These are phyloP conservation scores for Pythium angustatum DNA, from an alignment of 352 stramenopile species.

Conservation along the genomic window DNA sequence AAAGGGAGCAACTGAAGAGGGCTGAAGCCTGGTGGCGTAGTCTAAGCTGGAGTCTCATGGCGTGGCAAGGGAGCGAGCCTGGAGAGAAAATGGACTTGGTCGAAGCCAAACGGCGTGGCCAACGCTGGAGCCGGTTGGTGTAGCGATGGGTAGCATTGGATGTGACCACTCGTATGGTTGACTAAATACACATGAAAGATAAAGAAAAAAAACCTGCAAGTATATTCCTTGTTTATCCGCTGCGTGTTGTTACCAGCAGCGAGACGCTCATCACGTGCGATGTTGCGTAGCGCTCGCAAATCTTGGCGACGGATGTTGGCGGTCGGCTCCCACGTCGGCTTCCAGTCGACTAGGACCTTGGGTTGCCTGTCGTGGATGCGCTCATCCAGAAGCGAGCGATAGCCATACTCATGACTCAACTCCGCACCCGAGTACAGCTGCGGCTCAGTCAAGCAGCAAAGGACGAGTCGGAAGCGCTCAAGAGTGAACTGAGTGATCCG, in stretches of 20 bases:
- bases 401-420: conserved; percentile 1
- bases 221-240: no score
- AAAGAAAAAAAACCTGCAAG: no score
- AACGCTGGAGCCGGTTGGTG: no score
- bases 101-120: no score
- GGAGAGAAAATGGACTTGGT: no score
- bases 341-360: conserved; percentile 11
- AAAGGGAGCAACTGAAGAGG: no score
- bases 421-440: neutral
- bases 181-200: no score
- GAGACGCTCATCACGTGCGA: neutral
- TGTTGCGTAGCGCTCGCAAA: neutral
- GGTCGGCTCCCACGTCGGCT: conserved; percentile 4
- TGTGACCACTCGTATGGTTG: no score
- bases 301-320: conserved; percentile 1
- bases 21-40: no score
- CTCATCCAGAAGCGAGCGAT: conserved; percentile 2
- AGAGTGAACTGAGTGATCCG: conserved; percentile 3
- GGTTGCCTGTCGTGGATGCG: conserved; percentile 6
- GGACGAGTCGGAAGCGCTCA: conserved; percentile 1
- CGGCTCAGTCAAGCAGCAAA: neutral
- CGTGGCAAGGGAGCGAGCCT: no score
- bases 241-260: neutral
- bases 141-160: no score
- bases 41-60: no score